Evolutionary conservation across 257 asterid genomes (phyloP), one percentile per base, ranked within the genome.

Genomic region (Nicotiana sylvestris): DNA sequence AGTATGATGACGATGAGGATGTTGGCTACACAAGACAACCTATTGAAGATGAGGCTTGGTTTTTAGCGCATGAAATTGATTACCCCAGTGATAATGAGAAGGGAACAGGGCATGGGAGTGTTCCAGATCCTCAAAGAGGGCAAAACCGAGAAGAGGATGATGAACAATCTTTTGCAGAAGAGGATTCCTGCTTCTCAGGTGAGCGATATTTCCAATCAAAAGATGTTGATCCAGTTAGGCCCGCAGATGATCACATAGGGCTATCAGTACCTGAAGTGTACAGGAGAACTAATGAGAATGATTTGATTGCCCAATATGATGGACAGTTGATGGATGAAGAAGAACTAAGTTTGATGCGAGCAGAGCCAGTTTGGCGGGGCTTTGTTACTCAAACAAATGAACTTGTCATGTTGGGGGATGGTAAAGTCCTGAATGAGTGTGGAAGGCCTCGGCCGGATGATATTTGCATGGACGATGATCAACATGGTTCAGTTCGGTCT

Each of bases 11-110:
- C 37, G 99, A 96, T 64, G 98, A 96, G 16, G 99, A 94, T 86
- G 97, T 93, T 29, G 99, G 99, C 69, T 96, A 94, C 85, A 96
- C 89, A 91, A 93, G 99, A 82, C 98, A 94, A 88, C 99, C 98
- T 85, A 96, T 96, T 82, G 98, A 96, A 88, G 99, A 96, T 18
- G 99, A 96, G 88, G 85, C 95, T 81, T 96, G 98, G 98, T 96
- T 96, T 92, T 86, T 96, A 84, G 99, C 98, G 5, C 98, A 96
- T 86, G 99, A 96, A 90, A 90, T 96, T 82, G 99, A 96, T 87
- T 96, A 94, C 85, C 98, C 98, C 25, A 96, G 99, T 68, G 99
- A 94, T 90, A 93, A 93, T 77, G 98, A 95, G 85, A 96, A 96
- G 89, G 98, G 91, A 37, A 88, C 95, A 55, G 95, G 90, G 33